Evolutionary conservation across 495 filamentous ascomycete species (phyloP).

Genomic region (Xylaria venustula): DNA sequence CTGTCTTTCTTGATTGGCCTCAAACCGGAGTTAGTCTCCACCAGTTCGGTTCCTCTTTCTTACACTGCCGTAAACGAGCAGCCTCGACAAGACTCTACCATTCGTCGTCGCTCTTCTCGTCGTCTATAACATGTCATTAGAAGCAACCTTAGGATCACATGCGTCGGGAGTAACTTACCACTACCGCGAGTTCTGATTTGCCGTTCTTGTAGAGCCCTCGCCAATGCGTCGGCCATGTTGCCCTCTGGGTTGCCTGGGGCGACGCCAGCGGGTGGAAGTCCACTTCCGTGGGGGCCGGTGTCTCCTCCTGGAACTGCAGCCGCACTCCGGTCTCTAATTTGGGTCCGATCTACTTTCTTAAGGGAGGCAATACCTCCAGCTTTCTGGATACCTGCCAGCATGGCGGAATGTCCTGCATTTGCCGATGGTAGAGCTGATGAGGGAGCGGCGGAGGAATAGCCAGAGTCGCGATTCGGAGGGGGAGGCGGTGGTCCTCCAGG

Average conservation of each 20-base stretch:
- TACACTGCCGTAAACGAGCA: constrained; percentile 11
- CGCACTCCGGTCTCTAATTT: constrained; percentile 78
- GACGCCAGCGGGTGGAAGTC: constrained; percentile 48
- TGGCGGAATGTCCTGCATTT: constrained; percentile 54
- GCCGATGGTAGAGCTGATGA: constrained; percentile 53
- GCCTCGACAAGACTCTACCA: constrained; percentile 50
- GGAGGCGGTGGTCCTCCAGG: constrained; percentile 58
- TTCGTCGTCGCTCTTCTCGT: constrained; percentile 78
- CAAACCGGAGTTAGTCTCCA: constrained; percentile 12
- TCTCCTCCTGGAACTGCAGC: constrained; percentile 64
- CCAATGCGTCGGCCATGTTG: constrained; percentile 78
- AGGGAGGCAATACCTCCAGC: constrained; percentile 71
- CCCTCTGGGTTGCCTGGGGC: constrained; percentile 49
- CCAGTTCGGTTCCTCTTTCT: constrained; percentile 12
- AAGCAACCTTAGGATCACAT: neutral
- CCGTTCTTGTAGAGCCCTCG: constrained; percentile 70
- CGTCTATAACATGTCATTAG: constrained; percentile 54
- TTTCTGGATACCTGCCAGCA: constrained; percentile 80
- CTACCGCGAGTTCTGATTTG: constrained; percentile 88
- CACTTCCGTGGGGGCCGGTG: constrained; percentile 56
- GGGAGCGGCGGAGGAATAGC: constrained; percentile 57
- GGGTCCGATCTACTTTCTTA: constrained; percentile 74
- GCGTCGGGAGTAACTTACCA: constrained; percentile 67
- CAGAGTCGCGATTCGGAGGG: constrained; percentile 64
- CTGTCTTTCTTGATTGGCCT: neutral